Conservation (phyloP, 306 rosid species). For the Aeschynomene evenia region DNA sequence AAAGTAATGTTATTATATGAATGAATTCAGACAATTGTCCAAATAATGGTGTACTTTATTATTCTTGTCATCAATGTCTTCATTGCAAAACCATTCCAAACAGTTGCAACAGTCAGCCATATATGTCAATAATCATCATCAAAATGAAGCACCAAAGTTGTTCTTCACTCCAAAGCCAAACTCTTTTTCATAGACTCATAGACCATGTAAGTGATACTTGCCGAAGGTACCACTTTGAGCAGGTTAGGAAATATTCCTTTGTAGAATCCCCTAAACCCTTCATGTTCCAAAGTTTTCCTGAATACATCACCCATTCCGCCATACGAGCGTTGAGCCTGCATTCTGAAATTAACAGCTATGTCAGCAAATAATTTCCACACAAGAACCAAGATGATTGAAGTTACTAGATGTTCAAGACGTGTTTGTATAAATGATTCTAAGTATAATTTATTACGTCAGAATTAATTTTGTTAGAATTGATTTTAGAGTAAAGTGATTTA, state of each 20-base stretch:
- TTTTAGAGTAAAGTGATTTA: too few relatives aligned
- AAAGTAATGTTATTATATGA: slow-evolving; percentile 38
- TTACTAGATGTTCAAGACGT: slow-evolving; percentile 11
- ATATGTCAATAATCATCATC: slow-evolving; percentile 36
- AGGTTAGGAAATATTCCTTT: slow-evolving; percentile 91
- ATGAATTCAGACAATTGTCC: slow-evolving; percentile 39
- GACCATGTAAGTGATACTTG: slow-evolving; percentile 91
- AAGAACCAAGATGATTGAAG: slow-evolving; percentile 10
- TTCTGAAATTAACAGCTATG: slow-evolving; percentile 50
- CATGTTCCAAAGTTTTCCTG: slow-evolving; percentile 70
- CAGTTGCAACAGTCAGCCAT: slow-evolving; percentile 45
- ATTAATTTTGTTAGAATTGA: too few relatives aligned
- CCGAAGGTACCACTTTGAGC: slow-evolving; percentile 94
- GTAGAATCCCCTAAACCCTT: slow-evolving; percentile 85
- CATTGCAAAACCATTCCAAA: slow-evolving; percentile 30
- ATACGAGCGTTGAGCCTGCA: slow-evolving; percentile 83
- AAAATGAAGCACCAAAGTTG: slow-evolving; percentile 19
- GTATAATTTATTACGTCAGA: too few relatives aligned
- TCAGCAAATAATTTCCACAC: slow-evolving; percentile 23
- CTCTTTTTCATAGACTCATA: slow-evolving; percentile 82
- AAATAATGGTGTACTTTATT: slow-evolving; percentile 40
- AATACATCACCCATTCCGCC: slow-evolving; percentile 85
- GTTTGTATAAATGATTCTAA: too few relatives aligned
- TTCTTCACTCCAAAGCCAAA: slow-evolving; percentile 71
- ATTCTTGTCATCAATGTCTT: slow-evolving; percentile 48